A percentile compares a stretch with the other conserved stretches of the same genome.
Evolutionary conservation across 352 stramenopile genomes (phyloP).

Genomic region (Phytophthora multivora): DNA sequence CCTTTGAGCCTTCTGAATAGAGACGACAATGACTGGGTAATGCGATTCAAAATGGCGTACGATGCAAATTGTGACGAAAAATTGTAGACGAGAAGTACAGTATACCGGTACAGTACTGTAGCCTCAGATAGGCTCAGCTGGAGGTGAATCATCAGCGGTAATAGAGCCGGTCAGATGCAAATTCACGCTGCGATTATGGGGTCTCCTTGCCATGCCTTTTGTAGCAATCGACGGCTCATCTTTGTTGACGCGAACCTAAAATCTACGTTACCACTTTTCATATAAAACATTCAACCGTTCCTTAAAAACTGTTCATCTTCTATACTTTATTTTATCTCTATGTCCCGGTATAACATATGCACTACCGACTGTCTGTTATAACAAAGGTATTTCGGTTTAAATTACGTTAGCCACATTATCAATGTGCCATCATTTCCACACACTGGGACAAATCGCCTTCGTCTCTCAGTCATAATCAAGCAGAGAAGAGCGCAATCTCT

Average conservation of each 20-base stretch:
- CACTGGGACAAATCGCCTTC: neutral
- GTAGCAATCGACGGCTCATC: slow-evolving; percentile 1
- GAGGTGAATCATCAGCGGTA: neutral
- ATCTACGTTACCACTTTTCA: neutral
- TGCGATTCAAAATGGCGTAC: too few species aligned
- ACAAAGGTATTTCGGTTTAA: too few species aligned
- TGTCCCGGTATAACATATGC: too few species aligned
- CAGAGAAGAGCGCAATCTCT: slow-evolving; percentile 5
- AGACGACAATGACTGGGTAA: neutral
- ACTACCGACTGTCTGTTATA: too few species aligned
- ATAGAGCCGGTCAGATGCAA: slow-evolving; percentile 13
- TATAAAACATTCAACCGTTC: too few species aligned
- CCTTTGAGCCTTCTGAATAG: neutral
- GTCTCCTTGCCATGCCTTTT: neutral
- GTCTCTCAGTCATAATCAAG: slow-evolving; percentile 15
- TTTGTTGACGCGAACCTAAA: slow-evolving; percentile 7
- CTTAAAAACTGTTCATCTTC: too few species aligned
- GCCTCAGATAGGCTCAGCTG: slow-evolving; percentile 4
- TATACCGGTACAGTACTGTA: too few species aligned
- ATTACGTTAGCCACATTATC: slow-evolving; percentile 1
- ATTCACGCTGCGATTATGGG: neutral
- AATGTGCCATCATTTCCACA: neutral
- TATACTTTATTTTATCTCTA: too few species aligned
- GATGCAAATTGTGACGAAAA: too few species aligned
- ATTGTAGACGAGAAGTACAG: slow-evolving; percentile 3